phyloP scores from a whole-genome alignment of 1,139 yeast genomes.

The Komagataea norvegica region DNA sequence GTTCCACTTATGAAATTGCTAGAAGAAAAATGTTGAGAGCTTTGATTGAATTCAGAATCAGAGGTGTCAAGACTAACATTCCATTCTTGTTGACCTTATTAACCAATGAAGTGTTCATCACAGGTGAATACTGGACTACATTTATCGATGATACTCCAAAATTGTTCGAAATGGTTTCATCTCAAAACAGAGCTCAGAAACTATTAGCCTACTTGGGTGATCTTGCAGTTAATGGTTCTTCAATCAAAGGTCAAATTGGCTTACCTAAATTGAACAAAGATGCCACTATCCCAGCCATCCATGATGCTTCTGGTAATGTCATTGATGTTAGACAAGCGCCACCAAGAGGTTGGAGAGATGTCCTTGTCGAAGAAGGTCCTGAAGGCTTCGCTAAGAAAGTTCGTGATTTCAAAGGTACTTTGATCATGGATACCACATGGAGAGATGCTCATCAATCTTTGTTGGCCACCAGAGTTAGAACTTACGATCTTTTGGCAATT shows the following conservation, averaged over 20 bases:
- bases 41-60: conserved; percentile 91
- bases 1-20: conserved; percentile 93
- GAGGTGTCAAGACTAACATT: conserved; percentile 98
- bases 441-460: conserved; percentile 99
- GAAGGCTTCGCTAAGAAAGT: conserved; percentile 84
- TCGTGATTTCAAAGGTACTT: conserved; percentile 76
- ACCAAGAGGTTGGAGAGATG: conserved; percentile 88
- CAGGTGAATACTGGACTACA: conserved; percentile 95
- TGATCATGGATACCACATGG: conserved; percentile 98
- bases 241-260: conserved; percentile 93
- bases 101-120: conserved; percentile 85
- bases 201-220: conserved; percentile 86
- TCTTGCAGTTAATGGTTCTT: conserved; percentile 89
- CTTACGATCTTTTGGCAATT: conserved; percentile 82
- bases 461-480: conserved; percentile 94
- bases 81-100: conserved; percentile 92
- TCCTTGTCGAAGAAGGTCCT: conserved; percentile 80
- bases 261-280: conserved; percentile 74
- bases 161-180: conserved; percentile 88
- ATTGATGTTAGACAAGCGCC: conserved; percentile 57
- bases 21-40: conserved; percentile 97
- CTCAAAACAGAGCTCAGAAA: conserved; percentile 96
- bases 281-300: conserved; percentile 69
- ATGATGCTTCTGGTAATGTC: conserved; percentile 48
- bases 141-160: conserved; percentile 97